phyloP scores from a whole-genome alignment of 2,329 filamentous ascomycete genomes.

The Sarocladium kiliense region DNA sequence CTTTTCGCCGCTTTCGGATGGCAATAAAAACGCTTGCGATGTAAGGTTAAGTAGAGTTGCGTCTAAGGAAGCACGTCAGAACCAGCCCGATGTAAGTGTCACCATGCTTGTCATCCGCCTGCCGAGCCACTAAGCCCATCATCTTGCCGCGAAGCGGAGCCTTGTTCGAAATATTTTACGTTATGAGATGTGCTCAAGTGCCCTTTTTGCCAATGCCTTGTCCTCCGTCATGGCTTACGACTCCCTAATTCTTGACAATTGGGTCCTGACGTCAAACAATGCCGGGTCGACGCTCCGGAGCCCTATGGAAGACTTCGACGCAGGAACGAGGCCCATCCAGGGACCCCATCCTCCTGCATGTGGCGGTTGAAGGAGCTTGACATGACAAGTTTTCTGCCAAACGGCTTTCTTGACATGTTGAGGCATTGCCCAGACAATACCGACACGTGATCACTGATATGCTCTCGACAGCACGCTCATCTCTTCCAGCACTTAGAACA shows the following conservation, averaged over 20 bases:
- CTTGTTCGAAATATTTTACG: background rate
- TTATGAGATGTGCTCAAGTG: background rate
- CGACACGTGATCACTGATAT: background rate
- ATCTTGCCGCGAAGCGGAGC: background rate
- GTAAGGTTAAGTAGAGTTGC: no score
- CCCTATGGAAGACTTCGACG: background rate
- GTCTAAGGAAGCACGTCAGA: no score
- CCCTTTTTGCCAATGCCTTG: background rate
- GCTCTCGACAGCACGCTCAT: background rate
- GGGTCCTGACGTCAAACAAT: constrained; percentile 4
- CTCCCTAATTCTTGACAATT: background rate
- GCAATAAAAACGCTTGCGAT: no score
- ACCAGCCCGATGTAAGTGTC: no score
- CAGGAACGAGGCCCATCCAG: background rate
- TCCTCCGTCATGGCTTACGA: constrained; percentile 9
- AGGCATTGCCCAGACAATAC: background rate
- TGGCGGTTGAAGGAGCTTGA: background rate
- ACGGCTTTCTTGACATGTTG: background rate
- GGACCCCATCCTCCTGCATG: background rate
- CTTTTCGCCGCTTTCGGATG: no score
- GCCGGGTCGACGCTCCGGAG: background rate
- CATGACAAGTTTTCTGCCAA: background rate
- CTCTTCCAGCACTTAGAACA: no score
- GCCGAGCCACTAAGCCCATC: constrained; percentile 3
- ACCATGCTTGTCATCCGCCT: background rate